Base-by-base conservation (phyloP, 495 filamentous ascomycete genomes). In the Aeminium ludgeri region DNA sequence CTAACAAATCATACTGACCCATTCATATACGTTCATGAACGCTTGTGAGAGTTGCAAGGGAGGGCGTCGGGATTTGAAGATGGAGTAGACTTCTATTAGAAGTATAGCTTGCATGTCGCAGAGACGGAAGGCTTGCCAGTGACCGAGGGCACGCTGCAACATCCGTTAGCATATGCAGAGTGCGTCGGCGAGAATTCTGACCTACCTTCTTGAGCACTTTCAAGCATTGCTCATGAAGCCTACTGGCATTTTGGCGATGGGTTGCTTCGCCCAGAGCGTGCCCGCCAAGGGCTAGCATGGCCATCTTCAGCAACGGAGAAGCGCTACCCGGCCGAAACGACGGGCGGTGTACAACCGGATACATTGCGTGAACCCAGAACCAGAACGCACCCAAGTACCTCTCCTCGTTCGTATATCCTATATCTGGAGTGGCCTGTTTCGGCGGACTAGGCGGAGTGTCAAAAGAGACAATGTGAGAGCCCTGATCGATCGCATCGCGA, bases 331-430 rank as follows among this genome's bases (percentile, higher is more conserved):
- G 25, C 34, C 50, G 38, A 45, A 61, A 59, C 19, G 61, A 54
- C 36, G 61, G 53, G 40, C 47, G 50, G 49, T 65, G 64, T 31
- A 66, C 40, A 30, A 65, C 51, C 20, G 64, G 60, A 44, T 59
- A 61, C 13, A 57, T 44, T 37, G 62, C 57, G 46, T 65, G 59
- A 30, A 63, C 60, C 38, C 51, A 49, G 38, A 46, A 53, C 62
- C 62, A 65, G 49, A 61, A 66, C 47, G 57, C 55, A 27, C 60
- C 48, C 36, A 64, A 48, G 55, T 60, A 63, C 38, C 61, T 50
- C 40, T 59, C 40, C 38, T 42, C 42, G 20, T 44, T 38, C 15
- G 17, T 36, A 20, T 30, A 38, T 6, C 30, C 34, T 6, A 7
- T 25, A 35, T 16, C 30, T 5, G 34, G 25, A 37, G n/a, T 38